A percentile compares a stretch with the other conserved stretches of the same genome.
Evolutionary conservation across 2,329 filamentous ascomycete species (phyloP).

Genomic region (Pezizomycotina sp.): DNA sequence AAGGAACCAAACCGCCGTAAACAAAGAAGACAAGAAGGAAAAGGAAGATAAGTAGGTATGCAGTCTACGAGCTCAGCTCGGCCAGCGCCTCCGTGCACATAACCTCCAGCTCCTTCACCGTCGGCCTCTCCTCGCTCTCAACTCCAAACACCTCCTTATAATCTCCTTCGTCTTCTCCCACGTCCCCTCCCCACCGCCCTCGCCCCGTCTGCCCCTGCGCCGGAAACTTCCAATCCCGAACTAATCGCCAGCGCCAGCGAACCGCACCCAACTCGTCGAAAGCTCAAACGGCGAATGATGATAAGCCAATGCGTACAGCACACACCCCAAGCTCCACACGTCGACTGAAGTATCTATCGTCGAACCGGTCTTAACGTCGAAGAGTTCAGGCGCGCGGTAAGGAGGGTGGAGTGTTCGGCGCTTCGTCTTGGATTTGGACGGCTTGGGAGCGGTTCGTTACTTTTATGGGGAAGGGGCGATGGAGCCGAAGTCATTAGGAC

Average conservation of each 20-base stretch:
- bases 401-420: slow-evolving; percentile 98
- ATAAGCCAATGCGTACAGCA: slow-evolving; percentile 89
- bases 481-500: slow-evolving; percentile 94
- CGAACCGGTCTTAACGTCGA: slow-evolving; percentile 87
- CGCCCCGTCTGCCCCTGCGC: slow-evolving; percentile 57
- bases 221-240: slow-evolving; percentile 85
- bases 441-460: slow-evolving; percentile 83
- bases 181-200: slow-evolving; percentile 34
- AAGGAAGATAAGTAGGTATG: too few relatives aligned
- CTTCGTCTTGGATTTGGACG: slow-evolving; percentile 80
- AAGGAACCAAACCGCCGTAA: too few relatives aligned
- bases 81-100: slow-evolving; percentile 61
- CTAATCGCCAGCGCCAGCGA: slow-evolving; percentile 40
- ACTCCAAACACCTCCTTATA: slow-evolving; percentile 72
- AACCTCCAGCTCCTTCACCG: slow-evolving; percentile 65
- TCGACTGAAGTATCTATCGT: slow-evolving; percentile 92
- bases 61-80: too few relatives aligned
- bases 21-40: too few relatives aligned
- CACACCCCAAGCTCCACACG: slow-evolving; percentile 94
- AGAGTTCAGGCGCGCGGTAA: slow-evolving; percentile 91
- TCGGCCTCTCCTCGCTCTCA: slow-evolving; percentile 72
- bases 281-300: slow-evolving; percentile 96
- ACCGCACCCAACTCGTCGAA: slow-evolving; percentile 79
- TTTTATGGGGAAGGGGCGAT: slow-evolving; percentile 72
- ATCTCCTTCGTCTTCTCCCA: slow-evolving; percentile 76